Conservation (phyloP, 2,329 filamentous ascomycete species). For the Diaporthe australafricana region DNA sequence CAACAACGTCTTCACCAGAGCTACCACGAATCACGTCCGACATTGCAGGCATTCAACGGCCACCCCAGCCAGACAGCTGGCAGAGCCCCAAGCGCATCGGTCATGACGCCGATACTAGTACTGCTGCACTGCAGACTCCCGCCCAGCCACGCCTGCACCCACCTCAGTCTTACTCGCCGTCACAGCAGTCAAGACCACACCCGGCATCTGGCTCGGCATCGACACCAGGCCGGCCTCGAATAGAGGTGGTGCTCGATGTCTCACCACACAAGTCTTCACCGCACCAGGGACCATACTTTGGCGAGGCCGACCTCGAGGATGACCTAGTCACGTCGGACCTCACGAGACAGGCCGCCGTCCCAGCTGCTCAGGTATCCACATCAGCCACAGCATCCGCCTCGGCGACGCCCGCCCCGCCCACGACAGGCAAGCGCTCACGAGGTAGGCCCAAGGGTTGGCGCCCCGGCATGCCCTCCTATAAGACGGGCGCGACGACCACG, state of each 20-base stretch:
- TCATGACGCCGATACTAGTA: background rate
- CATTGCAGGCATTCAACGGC: background rate
- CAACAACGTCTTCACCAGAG: slow-evolving; percentile 5
- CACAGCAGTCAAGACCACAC: background rate
- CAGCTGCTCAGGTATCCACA: background rate
- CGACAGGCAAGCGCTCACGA: slow-evolving; percentile 28
- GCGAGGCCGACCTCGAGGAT: slow-evolving; percentile 22
- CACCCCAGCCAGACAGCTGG: background rate
- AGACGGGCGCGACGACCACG: slow-evolving; percentile 15
- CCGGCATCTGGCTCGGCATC: background rate
- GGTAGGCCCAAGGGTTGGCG: slow-evolving; percentile 38
- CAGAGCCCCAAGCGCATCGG: background rate
- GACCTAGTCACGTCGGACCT: slow-evolving; percentile 3
- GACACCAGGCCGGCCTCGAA: slow-evolving; percentile 16
- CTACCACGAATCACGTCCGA: slow-evolving; percentile 25
- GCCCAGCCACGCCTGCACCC: background rate
- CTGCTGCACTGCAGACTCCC: background rate
- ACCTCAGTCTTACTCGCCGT: background rate
- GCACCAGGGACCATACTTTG: slow-evolving; percentile 3
- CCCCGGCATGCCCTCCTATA: slow-evolving; percentile 37
- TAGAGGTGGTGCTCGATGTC: slow-evolving; percentile 34
- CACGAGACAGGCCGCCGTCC: background rate
- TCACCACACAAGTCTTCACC: slow-evolving; percentile 15
- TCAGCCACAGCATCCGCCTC: background rate
- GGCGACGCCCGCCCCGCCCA: background rate